Evolutionary conservation across 1,284 basidiomycete genomes (phyloP).

Genomic region (Takashimella koratensis): DNA sequence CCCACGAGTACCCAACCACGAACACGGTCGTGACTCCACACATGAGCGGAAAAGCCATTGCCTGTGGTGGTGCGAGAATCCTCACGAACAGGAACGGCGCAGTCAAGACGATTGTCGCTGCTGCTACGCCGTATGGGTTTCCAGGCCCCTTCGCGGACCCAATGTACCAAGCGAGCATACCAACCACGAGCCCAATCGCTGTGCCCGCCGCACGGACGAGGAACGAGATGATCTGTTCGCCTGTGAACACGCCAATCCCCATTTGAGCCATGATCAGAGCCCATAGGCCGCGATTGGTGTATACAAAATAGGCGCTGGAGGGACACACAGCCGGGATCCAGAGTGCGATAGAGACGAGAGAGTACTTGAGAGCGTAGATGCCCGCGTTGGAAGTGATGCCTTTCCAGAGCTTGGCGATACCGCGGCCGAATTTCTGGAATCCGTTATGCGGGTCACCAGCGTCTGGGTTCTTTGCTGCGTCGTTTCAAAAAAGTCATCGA

Average conservation of each 20-base stretch:
- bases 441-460: slow-evolving; percentile 38
- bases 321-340: slow-evolving; percentile 58
- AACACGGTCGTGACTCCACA: slow-evolving; percentile 41
- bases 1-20: slow-evolving; percentile 61
- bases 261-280: slow-evolving; percentile 67
- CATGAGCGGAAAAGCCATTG: slow-evolving; percentile 47
- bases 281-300: slow-evolving; percentile 52
- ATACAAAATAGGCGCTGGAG: slow-evolving; percentile 48
- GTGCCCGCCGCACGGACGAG: slow-evolving; percentile 55
- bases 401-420: slow-evolving; percentile 18
- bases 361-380: slow-evolving; percentile 58
- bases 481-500: too few relatives aligned
- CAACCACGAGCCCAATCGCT: slow-evolving; percentile 51
- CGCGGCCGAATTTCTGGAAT: slow-evolving; percentile 33
- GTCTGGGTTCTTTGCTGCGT: slow-evolving; percentile 39
- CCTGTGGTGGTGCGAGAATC: slow-evolving; percentile 53
- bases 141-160: slow-evolving; percentile 57
- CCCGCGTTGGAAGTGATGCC: slow-evolving; percentile 35
- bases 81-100: slow-evolving; percentile 58
- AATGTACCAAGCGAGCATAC: slow-evolving; percentile 58
- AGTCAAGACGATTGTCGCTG: slow-evolving; percentile 54
- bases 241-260: slow-evolving; percentile 59
- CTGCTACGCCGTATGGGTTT: slow-evolving; percentile 59
- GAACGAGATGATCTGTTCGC: slow-evolving; percentile 60
- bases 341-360: slow-evolving; percentile 56